These are phyloP conservation scores for Hypoxylon sp. DNA, from an alignment of 2,329 filamentous ascomycete genomes.

Conservation along the genomic window DNA sequence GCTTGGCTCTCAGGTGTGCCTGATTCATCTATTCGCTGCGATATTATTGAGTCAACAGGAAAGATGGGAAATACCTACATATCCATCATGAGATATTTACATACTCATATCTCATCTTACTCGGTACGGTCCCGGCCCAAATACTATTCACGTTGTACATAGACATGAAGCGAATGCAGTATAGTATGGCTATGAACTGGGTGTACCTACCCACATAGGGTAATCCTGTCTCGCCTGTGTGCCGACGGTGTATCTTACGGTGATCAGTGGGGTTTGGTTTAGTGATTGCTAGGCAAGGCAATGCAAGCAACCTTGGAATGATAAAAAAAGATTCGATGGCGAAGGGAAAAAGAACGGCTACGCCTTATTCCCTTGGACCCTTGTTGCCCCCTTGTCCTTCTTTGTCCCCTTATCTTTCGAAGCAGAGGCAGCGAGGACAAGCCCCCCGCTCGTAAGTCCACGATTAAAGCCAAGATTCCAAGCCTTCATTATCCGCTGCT, in stretches of 20 bases:
- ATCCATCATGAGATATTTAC: slow-evolving; percentile 5
- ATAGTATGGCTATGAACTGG: not conserved
- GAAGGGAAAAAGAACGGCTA: not conserved
- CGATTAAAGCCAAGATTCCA: slow-evolving; percentile 38
- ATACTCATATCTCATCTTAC: slow-evolving; percentile 2
- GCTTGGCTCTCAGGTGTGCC: not conserved
- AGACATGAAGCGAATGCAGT: not conserved
- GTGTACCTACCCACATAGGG: slow-evolving; percentile 1
- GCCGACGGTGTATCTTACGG: slow-evolving; percentile 37
- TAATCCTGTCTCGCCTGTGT: not conserved
- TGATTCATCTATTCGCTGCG: slow-evolving; percentile 2
- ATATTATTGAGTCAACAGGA: slow-evolving; percentile 1
- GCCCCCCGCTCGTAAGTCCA: slow-evolving; percentile 23
- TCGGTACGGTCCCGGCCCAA: slow-evolving; percentile 1
- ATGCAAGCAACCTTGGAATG: too few species aligned
- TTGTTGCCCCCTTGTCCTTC: not conserved
- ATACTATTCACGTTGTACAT: not conserved
- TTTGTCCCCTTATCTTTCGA: slow-evolving; percentile 15
- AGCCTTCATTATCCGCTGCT: slow-evolving; percentile 43
- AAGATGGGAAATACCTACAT: slow-evolving; percentile 4
- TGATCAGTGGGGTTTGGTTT: slow-evolving; percentile 28
- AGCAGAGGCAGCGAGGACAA: slow-evolving; percentile 14
- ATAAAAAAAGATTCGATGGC: slow-evolving; percentile 34
- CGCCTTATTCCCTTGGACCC: not conserved
- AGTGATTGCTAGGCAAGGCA: slow-evolving; percentile 7